Conservation (phyloP, 176 grass and related monocot genomes). For the Phragmites australis region DNA sequence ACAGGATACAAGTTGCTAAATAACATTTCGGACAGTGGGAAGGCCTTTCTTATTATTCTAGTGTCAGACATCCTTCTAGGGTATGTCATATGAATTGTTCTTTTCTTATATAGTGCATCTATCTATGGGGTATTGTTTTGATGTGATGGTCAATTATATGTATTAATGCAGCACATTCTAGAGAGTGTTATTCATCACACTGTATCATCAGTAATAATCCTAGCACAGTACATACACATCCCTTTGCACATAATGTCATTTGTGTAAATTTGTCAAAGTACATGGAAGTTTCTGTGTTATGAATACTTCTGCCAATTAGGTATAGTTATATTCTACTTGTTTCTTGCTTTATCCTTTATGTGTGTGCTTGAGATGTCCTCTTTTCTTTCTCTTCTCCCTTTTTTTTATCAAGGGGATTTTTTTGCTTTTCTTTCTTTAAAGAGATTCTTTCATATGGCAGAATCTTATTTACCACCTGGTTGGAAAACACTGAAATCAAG, state of each 20-base stretch:
- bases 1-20: conserved; percentile 96
- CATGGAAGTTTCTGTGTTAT: neutral
- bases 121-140: neutral
- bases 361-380: conserved; percentile 4
- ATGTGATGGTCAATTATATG: neutral
- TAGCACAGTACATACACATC: neutral
- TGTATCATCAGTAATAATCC: conserved; percentile 9
- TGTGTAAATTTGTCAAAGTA: neutral
- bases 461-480: conserved; percentile 30
- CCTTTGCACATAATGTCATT: conserved; percentile 7
- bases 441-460: neutral
- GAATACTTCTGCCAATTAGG: neutral
- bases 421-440: neutral
- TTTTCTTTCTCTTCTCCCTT: neutral
- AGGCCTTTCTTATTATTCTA: conserved; percentile 92
- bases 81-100: conserved; percentile 50
- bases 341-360: neutral
- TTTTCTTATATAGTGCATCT: conserved; percentile 8
- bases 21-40: conserved; percentile 82
- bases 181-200: conserved; percentile 3
- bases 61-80: conserved; percentile 88
- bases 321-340: neutral
- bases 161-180: conserved; percentile 11
- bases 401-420: too few relatives aligned
- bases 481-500: conserved; percentile 11